These are phyloP conservation scores for Fraxinus dipetala DNA, from an alignment of 305 asterid genomes.

Conservation along the genomic window DNA sequence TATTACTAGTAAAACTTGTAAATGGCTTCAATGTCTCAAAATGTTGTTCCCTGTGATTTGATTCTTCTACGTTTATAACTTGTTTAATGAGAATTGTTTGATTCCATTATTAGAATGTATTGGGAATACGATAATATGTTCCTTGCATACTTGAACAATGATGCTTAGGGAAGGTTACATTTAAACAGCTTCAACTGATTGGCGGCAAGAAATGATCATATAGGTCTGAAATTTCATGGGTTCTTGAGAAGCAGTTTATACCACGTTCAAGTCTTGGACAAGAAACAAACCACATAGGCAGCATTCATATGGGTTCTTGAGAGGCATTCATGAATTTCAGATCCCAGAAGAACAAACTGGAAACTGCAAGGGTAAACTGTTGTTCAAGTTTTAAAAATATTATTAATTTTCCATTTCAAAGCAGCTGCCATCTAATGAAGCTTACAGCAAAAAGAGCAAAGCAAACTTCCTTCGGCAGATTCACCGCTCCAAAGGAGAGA, in stretches of 20 bases:
- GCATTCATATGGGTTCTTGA: background rate
- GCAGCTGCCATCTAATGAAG: conserved; percentile 7
- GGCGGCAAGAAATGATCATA: background rate
- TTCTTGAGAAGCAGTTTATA: background rate
- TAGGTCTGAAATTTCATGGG: background rate
- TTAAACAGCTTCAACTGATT: background rate
- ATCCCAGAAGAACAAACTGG: background rate
- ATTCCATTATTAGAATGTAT: conserved; percentile 1
- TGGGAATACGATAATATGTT: background rate
- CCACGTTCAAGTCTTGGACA: background rate
- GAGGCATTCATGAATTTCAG: background rate
- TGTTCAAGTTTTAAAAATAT: background rate
- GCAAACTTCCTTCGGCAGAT: background rate
- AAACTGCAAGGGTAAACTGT: background rate
- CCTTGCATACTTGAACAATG: background rate
- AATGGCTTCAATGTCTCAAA: background rate
- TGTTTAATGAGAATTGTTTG: background rate
- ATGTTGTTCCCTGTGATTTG: background rate
- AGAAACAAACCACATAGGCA: background rate
- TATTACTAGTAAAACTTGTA: background rate
- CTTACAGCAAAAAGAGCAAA: background rate
- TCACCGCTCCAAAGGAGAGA: background rate
- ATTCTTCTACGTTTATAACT: conserved; percentile 1
- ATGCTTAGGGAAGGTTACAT: background rate
- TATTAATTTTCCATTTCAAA: background rate